These are phyloP conservation scores for Avena eriantha DNA, from an alignment of 176 grass and related monocot genomes.

Conservation along the genomic window DNA sequence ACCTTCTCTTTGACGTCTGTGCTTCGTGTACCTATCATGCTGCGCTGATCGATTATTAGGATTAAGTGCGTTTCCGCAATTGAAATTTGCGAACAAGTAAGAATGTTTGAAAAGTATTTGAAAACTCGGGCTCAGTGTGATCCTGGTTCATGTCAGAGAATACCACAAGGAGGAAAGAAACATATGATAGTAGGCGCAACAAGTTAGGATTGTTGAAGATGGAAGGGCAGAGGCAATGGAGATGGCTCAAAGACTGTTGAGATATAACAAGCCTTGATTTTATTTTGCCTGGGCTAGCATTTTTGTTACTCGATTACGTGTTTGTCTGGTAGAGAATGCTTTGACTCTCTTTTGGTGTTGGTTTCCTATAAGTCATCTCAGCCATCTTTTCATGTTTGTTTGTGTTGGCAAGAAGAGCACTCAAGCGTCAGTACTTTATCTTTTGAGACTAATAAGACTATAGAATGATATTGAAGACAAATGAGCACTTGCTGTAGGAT, in stretches of 20 bases:
- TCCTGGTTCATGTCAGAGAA: background rate
- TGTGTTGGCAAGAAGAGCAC: background rate
- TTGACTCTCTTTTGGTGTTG: conserved; percentile 1
- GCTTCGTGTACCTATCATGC: conserved; percentile 10
- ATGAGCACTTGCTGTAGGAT: conserved; percentile 21
- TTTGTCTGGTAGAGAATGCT: conserved; percentile 29
- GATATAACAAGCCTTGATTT: background rate
- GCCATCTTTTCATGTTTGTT: background rate
- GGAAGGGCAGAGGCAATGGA: background rate
- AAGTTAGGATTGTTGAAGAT: conserved; percentile 15
- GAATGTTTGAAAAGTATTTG: background rate
- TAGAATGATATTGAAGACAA: conserved; percentile 14
- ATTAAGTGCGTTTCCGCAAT: background rate
- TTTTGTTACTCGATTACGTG: background rate
- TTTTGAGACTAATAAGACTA: background rate
- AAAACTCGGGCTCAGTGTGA: background rate
- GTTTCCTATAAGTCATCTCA: background rate
- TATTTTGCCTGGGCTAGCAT: background rate
- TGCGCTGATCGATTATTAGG: background rate
- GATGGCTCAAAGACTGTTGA: background rate
- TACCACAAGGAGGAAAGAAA: background rate
- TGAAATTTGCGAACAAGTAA: background rate
- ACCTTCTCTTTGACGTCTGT: background rate
- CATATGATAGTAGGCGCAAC: background rate
- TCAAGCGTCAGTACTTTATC: conserved; percentile 23